These are phyloP conservation scores for Vitis amurensis DNA, from an alignment of 164 flowering plant genomes.

Conservation along the genomic window DNA sequence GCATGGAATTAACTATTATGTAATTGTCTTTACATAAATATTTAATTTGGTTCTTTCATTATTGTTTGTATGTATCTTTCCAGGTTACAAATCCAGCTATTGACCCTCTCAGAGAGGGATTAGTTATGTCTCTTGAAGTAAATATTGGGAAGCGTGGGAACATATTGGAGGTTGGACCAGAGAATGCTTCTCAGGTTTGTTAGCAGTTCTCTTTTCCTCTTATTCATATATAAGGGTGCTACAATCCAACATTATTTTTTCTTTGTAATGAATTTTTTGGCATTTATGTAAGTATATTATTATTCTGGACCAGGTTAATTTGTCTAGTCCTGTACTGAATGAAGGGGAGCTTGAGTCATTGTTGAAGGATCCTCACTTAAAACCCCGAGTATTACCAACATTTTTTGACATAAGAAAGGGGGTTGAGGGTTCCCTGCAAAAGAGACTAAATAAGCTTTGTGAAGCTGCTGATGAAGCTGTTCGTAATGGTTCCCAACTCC, in stretches of 20 bases:
- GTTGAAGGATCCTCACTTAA: slow-evolving; percentile 70
- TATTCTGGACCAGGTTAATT: slow-evolving; percentile 51
- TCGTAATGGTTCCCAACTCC: slow-evolving; percentile 91
- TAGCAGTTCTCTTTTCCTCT: slow-evolving; percentile 7
- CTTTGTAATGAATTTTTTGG: not conserved
- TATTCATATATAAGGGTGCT: not conserved
- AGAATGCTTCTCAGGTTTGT: slow-evolving; percentile 94
- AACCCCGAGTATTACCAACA: slow-evolving; percentile 70
- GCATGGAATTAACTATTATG: no score
- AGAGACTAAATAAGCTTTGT: slow-evolving; percentile 68
- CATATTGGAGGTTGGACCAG: slow-evolving; percentile 93
- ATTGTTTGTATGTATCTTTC: slow-evolving; percentile 4
- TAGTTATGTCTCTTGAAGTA: slow-evolving; percentile 99
- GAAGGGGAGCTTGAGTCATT: slow-evolving; percentile 91
- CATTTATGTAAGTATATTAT: not conserved
- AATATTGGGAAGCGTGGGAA: slow-evolving; percentile 93
- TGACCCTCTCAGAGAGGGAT: slow-evolving; percentile 98
- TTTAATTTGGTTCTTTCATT: not conserved
- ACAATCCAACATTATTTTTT: no score
- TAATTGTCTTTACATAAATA: no score
- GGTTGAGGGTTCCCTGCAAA: slow-evolving; percentile 85
- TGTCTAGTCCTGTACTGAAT: slow-evolving; percentile 91
- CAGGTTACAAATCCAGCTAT: slow-evolving; percentile 99
- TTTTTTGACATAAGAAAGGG: slow-evolving; percentile 95
- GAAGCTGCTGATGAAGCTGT: slow-evolving; percentile 99